Base-by-base conservation (phyloP, 2,329 filamentous ascomycete genomes). In the Hymenoscyphus infarciens region DNA sequence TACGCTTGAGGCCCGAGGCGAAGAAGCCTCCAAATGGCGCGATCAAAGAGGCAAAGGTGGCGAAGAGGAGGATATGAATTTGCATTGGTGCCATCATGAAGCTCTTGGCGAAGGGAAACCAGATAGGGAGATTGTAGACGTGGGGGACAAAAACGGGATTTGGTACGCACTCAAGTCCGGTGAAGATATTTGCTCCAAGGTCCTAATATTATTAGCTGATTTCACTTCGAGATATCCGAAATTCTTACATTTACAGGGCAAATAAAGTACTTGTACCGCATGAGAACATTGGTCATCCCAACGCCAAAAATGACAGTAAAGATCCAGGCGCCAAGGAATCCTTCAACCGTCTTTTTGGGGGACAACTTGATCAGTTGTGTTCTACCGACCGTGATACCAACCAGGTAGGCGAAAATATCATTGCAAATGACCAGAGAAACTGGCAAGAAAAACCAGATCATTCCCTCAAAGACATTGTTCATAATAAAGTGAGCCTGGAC, bases 381-480 rank as follows among this genome's bases (percentile, higher is more conserved):
- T 61, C 92, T 87, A 59, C 95, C 95, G 76, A 99, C 97, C 25
- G 93, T 94, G 74, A 99, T 98, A 64, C 95, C 95, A 76, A 93
- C 97, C 65, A 99, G 87, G 76, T 99, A 99, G 71, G 95, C 95
- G 73, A 96, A 98, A 68, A 99, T 99, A 75, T 99, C 95, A 77
- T 99, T 99, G 67, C 91, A 97, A 75, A 99, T 97, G 75, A 99
- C 95, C 71, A 99, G 85, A 60, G 92, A 89, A 7, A 92, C 93
- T 7, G 95, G 95, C 54, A 99, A 80, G 83, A 98, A 97, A 82
- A 99, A 98, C 95, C 95, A 99, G 75, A 99, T 96, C 90, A 99
- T 92, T 79, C 95, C 95, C 79, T 99, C 95, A 71, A 99, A 96
- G 68, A 99, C 90, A 78, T 99, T 99, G 83, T 99, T 99, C 91